Evolutionary conservation across 192 early-diverging fungal genomes (phyloP).

Genomic region (Backusella sp.): DNA sequence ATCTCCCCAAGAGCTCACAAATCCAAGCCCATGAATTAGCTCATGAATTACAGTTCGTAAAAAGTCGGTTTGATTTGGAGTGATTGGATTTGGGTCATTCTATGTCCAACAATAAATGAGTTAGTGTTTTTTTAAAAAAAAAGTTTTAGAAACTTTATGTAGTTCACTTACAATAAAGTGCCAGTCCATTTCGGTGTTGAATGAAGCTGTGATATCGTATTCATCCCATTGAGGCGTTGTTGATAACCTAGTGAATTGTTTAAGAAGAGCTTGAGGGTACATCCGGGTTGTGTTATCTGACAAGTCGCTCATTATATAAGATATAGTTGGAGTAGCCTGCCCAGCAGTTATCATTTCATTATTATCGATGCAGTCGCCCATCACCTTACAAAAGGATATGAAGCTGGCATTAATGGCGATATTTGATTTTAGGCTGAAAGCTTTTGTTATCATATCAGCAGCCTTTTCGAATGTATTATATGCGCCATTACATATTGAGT

Average conservation of each 20-base stretch:
- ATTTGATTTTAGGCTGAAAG: constrained; percentile 23
- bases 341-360: constrained; percentile 21
- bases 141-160: background rate
- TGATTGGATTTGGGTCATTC: constrained; percentile 20
- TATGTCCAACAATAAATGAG: constrained; percentile 5
- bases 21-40: constrained; percentile 46
- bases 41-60: constrained; percentile 41
- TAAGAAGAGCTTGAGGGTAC: constrained; percentile 43
- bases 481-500: constrained; percentile 20
- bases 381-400: constrained; percentile 30
- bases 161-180: constrained; percentile 29
- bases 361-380: constrained; percentile 7
- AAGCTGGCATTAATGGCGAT: constrained; percentile 39
- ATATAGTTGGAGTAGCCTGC: constrained; percentile 32
- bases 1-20: constrained; percentile 33
- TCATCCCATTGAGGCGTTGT: constrained; percentile 15
- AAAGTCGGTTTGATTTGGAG: constrained; percentile 35
- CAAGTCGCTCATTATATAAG: constrained; percentile 28
- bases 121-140: background rate
- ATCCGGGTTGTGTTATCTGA: constrained; percentile 33
- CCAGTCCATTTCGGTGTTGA: constrained; percentile 35
- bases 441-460: constrained; percentile 28
- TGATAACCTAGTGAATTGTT: constrained; percentile 31
- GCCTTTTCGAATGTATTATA: constrained; percentile 20
- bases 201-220: constrained; percentile 39